Conservation (phyloP, 108 stramenopile genomes). For the Cyclostephanos tholiformis region DNA sequence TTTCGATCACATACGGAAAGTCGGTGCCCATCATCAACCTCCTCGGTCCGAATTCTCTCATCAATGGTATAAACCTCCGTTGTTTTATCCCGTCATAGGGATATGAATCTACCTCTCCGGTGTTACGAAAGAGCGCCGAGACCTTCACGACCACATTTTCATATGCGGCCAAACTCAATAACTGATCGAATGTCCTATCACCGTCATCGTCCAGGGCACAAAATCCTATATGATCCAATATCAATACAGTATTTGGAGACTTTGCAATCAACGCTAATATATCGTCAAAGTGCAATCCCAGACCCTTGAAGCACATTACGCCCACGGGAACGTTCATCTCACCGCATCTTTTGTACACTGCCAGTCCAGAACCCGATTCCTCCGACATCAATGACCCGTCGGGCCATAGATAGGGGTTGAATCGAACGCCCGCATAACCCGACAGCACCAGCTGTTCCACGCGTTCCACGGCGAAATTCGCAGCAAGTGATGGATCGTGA, state of each 20-base stretch:
- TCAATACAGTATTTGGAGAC: constrained; percentile 71
- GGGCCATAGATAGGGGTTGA: constrained; percentile 89
- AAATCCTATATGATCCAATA: constrained; percentile 90
- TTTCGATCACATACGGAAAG: constrained; percentile 83
- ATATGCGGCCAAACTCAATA: constrained; percentile 74
- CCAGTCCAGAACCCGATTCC: constrained; percentile 51
- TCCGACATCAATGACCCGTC: constrained; percentile 45
- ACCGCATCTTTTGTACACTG: constrained; percentile 74
- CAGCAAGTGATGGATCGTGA: constrained; percentile 67
- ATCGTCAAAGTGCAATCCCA: constrained; percentile 74
- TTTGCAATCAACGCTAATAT: constrained; percentile 57
- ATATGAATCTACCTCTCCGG: constrained; percentile 39
- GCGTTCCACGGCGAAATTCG: constrained; percentile 61
- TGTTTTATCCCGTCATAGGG: constrained; percentile 63
- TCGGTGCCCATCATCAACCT: constrained; percentile 85
- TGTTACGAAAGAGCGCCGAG: constrained; percentile 82
- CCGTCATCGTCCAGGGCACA: constrained; percentile 67
- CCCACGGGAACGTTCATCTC: constrained; percentile 85
- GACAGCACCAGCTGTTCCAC: constrained; percentile 70
- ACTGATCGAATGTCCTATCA: constrained; percentile 60
- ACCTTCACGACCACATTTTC: constrained; percentile 77
- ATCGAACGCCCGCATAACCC: constrained; percentile 86
- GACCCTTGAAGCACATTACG: constrained; percentile 89
- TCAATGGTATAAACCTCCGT: constrained; percentile 67
- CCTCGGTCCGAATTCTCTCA: constrained; percentile 70